phyloP scores from a whole-genome alignment of 2,329 filamentous ascomycete genomes.

The Chaetomium sp. region DNA sequence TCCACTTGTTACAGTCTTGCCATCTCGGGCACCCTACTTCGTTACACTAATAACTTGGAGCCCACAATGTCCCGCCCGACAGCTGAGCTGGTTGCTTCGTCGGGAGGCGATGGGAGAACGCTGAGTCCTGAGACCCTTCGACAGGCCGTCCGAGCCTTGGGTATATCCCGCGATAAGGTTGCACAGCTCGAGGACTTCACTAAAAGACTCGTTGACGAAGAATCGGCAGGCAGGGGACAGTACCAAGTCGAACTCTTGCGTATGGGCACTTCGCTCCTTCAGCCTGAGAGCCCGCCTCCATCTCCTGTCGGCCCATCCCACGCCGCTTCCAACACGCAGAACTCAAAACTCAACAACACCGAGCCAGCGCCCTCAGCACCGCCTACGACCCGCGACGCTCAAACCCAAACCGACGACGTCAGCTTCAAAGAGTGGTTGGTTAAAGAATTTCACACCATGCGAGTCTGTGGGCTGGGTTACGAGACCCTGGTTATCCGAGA shows the following conservation, averaged over 20 bases:
- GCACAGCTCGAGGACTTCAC: slow-evolving; percentile 30
- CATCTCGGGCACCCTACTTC: neutral
- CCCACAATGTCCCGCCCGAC: neutral
- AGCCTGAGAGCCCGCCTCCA: too few relatives aligned
- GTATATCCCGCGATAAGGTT: slow-evolving; percentile 22
- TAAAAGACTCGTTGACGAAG: slow-evolving; percentile 24
- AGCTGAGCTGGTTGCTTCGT: neutral
- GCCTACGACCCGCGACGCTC: neutral
- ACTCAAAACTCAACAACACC: neutral
- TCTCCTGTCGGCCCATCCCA: neutral
- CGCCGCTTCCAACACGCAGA: neutral
- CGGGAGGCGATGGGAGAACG: neutral
- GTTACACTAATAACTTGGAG: neutral
- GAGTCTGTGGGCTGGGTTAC: neutral
- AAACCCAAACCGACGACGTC: neutral
- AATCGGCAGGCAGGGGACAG: neutral
- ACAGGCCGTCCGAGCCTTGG: slow-evolving; percentile 9
- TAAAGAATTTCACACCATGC: neutral
- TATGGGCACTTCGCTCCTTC: neutral
- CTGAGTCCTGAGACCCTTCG: neutral
- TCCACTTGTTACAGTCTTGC: neutral
- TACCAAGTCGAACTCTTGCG: slow-evolving; percentile 11
- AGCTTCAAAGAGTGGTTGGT: neutral
- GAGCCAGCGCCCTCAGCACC: too few relatives aligned
- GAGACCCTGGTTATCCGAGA: slow-evolving; percentile 2